Percentiles rank a stretch among this genome's conserved stretches.
Evolutionary conservation across 306 rosid species (phyloP).

Genomic region (Cucumis hystrix): DNA sequence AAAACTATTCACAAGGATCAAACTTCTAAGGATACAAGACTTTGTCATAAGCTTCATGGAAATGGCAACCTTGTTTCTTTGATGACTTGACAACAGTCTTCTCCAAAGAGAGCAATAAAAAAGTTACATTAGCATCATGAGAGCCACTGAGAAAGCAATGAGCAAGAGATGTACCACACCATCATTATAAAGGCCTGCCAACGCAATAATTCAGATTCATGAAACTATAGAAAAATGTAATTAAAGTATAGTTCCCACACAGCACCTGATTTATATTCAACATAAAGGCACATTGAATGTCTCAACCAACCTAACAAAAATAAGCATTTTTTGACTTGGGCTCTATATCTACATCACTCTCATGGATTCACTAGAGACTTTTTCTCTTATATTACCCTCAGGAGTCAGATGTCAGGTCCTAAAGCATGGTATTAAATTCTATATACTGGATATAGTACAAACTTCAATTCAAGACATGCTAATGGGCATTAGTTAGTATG

Average conservation of each 20-base stretch:
- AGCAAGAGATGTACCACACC: constrained; percentile 20
- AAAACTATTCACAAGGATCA: constrained; percentile 15
- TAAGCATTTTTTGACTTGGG: not conserved
- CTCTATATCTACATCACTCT: not conserved
- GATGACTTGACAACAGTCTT: constrained; percentile 3
- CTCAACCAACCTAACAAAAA: not conserved
- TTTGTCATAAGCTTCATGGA: not conserved
- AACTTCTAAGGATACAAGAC: constrained; percentile 12
- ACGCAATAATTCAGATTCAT: not conserved
- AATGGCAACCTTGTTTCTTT: not conserved
- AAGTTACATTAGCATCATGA: constrained; percentile 23
- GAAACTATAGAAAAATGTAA: not conserved
- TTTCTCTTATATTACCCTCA: not conserved
- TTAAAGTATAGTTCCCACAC: not conserved
- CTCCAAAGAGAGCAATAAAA: constrained; percentile 7
- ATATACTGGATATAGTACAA: not conserved
- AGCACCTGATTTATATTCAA: not conserved
- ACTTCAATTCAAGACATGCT: not conserved
- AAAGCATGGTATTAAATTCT: not conserved
- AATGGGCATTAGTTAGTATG: not conserved
- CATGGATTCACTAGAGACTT: not conserved
- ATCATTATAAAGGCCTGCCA: constrained; percentile 39
- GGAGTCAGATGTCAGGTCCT: not conserved
- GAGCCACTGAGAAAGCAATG: constrained; percentile 30
- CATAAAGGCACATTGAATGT: not conserved